Base-by-base conservation (phyloP, 768 basidiomycete genomes). In the Rhodocollybia butyracea region DNA sequence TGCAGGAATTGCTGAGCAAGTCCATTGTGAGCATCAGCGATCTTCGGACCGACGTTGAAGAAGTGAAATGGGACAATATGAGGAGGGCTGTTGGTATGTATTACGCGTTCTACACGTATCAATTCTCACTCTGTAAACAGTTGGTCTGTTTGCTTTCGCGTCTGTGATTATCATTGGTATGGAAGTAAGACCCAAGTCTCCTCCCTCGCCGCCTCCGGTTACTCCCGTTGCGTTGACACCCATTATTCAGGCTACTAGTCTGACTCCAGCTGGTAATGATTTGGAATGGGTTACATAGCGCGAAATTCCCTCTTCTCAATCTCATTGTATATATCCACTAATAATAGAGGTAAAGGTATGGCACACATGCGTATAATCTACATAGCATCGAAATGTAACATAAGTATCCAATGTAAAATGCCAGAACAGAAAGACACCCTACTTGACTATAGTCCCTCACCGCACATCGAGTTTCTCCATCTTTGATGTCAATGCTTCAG, bases 41-140 rank as follows among this genome's bases (percentile, higher is more conserved):
- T 62, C 76, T 92, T 42, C 82, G 89, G 13, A 88, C 91, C 1
- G 81, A 79, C 50, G 86, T 92, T 54, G 91, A 94, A 66, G 89
- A 91, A 63, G 85, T 88, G 30, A 90, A 86, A 64, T 94, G 92
- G 91, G 82, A 91, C 61, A 94, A 91, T 58, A 91, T 92, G 84
- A 84, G 89, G 48, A 83, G 84, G 56, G 85, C 89, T 53, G 89
- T 94, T 52, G 73, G 90, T 89, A 61, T 68, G 84, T 80, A 32
- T 27, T 32, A 8, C 13, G 29, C 17, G 53, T 4, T 17, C 34
- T 21, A 7, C 47, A 45, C 22, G 51, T 24, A 42, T 12, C 39
- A 47, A 58, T 39, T 41, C 41, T 30, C 19, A 22, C 26, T 27
- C 43, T 51, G 12, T 51, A n/a, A n/a, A n/a, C n/a, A 91, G 89